Base-by-base conservation (phyloP, 208 protist species). In the Crithidia brevicula region DNA sequence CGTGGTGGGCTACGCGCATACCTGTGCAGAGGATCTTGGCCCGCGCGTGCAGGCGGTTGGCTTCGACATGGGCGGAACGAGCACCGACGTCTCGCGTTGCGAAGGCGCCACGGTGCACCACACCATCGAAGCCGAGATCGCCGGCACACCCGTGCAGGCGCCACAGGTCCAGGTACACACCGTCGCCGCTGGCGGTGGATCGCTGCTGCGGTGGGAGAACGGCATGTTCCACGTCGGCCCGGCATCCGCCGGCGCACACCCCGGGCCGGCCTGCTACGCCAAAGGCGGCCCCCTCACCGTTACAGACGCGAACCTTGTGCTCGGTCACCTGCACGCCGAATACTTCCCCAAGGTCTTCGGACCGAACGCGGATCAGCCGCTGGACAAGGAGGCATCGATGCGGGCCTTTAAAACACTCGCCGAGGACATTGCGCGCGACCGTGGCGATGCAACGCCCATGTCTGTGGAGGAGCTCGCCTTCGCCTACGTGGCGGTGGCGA, bases 331-430 rank as follows among this genome's bases (percentile, higher is more conserved):
- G n/a, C 56, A 93, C 33, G 86, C 95, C 3, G 83, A 94, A 23
- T 92, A 82, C 67, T 99, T 99, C 56, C 97, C 97, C n/a, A 69
- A 86, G n/a, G 97, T 98, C 62, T 99, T 99, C 78, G 97, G 97
- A 4, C 75, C 77, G 20, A 86, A 76, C 38, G 86, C 81, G 20
- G 73, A 91, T 51, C 68, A 87, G 70, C 85, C 89, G 18, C 72
- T 94, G 3, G 77, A 93, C 62, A 65, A 59, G 38, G 42, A 68
- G 31, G 94, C 83, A 27, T 82, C 89, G 0, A 25, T 72, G 10
- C 28, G 23, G 6, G 69, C 76, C 23, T 98, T 98, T 67, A 59
- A 80, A 31, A 47, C 74, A n/a, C 43, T 98, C 1, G 82, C 85
- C 0, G 59, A 67, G 3, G 56, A 89, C 25, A 79, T 98, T 28